These are phyloP conservation scores for Gautieria morchelliformis DNA, from an alignment of 768 basidiomycete species.

Conservation along the genomic window DNA sequence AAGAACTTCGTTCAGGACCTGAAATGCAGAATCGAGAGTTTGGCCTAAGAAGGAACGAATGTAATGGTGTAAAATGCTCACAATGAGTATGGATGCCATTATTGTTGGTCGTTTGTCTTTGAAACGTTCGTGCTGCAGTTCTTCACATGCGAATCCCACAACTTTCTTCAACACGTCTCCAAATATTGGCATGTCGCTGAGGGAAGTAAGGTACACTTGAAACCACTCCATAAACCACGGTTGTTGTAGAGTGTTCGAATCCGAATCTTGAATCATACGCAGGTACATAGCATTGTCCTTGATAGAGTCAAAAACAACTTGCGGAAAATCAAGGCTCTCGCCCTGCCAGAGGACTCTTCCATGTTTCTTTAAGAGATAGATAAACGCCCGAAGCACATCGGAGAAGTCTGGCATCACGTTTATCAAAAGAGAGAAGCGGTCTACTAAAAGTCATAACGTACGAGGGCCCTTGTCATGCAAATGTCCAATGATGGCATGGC, in stretches of 20 bases:
- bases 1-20: not conserved
- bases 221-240: constrained; percentile 58
- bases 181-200: constrained; percentile 38
- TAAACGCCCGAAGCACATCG: constrained; percentile 48
- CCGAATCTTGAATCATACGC: constrained; percentile 31
- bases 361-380: constrained; percentile 50
- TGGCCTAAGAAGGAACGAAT: not conserved
- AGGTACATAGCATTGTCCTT: constrained; percentile 63
- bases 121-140: constrained; percentile 72
- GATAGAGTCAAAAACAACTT: constrained; percentile 72
- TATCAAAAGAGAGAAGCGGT: constrained; percentile 3
- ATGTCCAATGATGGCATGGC: constrained; percentile 50
- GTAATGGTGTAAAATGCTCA: constrained; percentile 29
- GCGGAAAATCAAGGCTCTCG: constrained; percentile 63
- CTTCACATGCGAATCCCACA: constrained; percentile 66
- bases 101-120: constrained; percentile 45
- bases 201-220: constrained; percentile 48
- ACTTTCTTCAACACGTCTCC: constrained; percentile 66
- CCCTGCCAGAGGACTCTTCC: constrained; percentile 55
- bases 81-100: constrained; percentile 52
- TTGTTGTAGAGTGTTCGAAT: constrained; percentile 22
- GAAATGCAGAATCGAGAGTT: not conserved
- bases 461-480: constrained; percentile 49
- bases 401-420: constrained; percentile 40
- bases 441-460: constrained; percentile 29